These are phyloP conservation scores for Podaxis sp. DNA, from an alignment of 768 basidiomycete genomes.

Conservation along the genomic window DNA sequence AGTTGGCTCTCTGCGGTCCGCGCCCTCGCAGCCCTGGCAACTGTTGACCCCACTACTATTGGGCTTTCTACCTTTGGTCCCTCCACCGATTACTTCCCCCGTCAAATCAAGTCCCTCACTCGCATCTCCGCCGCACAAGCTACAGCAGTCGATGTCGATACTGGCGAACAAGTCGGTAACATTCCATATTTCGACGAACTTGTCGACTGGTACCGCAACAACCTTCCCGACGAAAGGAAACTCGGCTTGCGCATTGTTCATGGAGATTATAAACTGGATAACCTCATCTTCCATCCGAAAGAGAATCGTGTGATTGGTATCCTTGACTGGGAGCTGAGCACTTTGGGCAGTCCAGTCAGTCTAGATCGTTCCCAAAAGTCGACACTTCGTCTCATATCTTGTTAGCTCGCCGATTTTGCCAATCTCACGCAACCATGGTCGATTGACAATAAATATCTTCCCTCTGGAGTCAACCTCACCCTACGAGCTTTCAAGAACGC, in stretches of 20 bases:
- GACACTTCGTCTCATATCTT: not conserved
- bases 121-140: conserved; percentile 81
- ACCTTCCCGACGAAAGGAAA: conserved; percentile 74
- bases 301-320: conserved; percentile 93
- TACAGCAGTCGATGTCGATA: conserved; percentile 59
- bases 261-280: conserved; percentile 98
- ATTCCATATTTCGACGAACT: conserved; percentile 76
- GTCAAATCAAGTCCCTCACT: conserved; percentile 88
- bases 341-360: conserved; percentile 84
- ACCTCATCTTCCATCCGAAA: conserved; percentile 89
- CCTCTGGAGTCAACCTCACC: conserved; percentile 18
- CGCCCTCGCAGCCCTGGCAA: conserved; percentile 64
- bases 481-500: conserved; percentile 65
- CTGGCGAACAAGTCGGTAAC: conserved; percentile 51
- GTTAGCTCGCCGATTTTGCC: conserved; percentile 79
- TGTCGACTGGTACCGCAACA: conserved; percentile 67
- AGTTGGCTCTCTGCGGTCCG: conserved; percentile 80
- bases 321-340: conserved; percentile 96
- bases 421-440: conserved; percentile 88
- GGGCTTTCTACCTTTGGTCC: conserved; percentile 74
- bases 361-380: not conserved
- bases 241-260: conserved; percentile 86
- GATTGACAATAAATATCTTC: conserved; percentile 40
- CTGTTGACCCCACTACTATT: conserved; percentile 57
- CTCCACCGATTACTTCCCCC: conserved; percentile 79